phyloP scores from a whole-genome alignment of 306 rosid species.

The Bauhinia variegata region DNA sequence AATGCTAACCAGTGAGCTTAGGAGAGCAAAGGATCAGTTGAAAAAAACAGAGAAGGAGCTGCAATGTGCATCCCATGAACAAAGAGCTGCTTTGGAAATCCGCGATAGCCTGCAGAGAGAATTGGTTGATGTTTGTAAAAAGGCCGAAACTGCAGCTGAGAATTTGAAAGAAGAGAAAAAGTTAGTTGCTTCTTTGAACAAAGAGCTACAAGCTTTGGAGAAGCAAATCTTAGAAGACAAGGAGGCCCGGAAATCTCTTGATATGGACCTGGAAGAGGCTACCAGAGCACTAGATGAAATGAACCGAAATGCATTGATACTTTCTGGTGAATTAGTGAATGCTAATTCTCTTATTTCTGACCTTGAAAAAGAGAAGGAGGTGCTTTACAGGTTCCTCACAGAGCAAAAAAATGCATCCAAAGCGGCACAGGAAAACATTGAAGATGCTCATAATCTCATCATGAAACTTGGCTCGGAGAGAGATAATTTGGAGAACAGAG shows the following conservation, averaged over 20 bases:
- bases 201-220: constrained; percentile 61
- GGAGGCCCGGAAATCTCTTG: constrained; percentile 59
- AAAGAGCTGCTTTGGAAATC: constrained; percentile 50
- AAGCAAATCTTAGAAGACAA: constrained; percentile 61
- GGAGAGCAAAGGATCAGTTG: constrained; percentile 51
- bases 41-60: constrained; percentile 56
- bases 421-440: constrained; percentile 74
- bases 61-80: constrained; percentile 52
- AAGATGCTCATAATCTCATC: constrained; percentile 80
- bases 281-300: constrained; percentile 81
- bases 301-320: constrained; percentile 63
- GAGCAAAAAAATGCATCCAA: constrained; percentile 60
- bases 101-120: constrained; percentile 63
- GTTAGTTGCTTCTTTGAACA: constrained; percentile 55
- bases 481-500: constrained; percentile 63
- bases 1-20: constrained; percentile 56
- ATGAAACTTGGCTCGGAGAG: constrained; percentile 70
- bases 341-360: constrained; percentile 54
- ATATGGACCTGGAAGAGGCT: constrained; percentile 74
- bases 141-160: constrained; percentile 58
- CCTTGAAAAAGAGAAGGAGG: constrained; percentile 78
- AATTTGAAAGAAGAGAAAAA: constrained; percentile 66
- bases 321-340: constrained; percentile 62
- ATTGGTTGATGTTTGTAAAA: constrained; percentile 61
- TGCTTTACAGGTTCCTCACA: constrained; percentile 53